Conservation (phyloP, 345 rosid species). For the Sisymbrium altissimum region DNA sequence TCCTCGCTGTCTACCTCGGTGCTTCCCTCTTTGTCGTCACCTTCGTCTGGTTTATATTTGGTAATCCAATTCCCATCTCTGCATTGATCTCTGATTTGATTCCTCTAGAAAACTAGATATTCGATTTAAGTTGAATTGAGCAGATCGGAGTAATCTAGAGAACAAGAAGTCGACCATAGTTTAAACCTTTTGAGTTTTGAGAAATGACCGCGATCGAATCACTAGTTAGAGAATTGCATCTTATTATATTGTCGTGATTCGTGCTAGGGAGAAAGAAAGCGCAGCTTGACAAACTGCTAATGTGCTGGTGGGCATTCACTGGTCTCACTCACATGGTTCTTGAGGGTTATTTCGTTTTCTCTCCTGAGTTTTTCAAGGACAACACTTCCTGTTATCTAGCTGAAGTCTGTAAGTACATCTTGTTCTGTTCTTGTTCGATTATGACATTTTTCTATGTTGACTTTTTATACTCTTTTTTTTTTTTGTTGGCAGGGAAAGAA, state of each 20-base stretch:
- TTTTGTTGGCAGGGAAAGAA: conserved; percentile 67
- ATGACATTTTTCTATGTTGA: not conserved
- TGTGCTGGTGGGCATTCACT: conserved; percentile 99
- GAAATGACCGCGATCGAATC: not conserved
- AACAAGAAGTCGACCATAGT: not conserved
- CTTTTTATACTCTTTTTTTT: not conserved
- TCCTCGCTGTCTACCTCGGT: conserved; percentile 45
- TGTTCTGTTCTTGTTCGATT: not conserved
- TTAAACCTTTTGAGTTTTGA: not conserved
- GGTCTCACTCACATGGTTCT: conserved; percentile 81
- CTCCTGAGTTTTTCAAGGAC: conserved; percentile 82
- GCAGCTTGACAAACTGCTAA: conserved; percentile 56
- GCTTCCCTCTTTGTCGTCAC: conserved; percentile 56
- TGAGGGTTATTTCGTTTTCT: conserved; percentile 89
- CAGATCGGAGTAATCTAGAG: not conserved
- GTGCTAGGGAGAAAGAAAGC: conserved; percentile 36
- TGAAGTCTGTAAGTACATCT: conserved; percentile 77
- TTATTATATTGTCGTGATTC: not conserved
- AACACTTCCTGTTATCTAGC: conserved; percentile 68
- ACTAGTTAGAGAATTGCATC: not conserved
- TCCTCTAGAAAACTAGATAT: not conserved
- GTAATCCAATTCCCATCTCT: conserved; percentile 31
- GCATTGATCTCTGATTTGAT: not conserved
- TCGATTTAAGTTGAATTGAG: not conserved
- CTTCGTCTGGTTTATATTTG: conserved; percentile 67